These are phyloP conservation scores for Podospora bellae-mahoneyi DNA, from an alignment of 495 filamentous ascomycete species.

Conservation along the genomic window DNA sequence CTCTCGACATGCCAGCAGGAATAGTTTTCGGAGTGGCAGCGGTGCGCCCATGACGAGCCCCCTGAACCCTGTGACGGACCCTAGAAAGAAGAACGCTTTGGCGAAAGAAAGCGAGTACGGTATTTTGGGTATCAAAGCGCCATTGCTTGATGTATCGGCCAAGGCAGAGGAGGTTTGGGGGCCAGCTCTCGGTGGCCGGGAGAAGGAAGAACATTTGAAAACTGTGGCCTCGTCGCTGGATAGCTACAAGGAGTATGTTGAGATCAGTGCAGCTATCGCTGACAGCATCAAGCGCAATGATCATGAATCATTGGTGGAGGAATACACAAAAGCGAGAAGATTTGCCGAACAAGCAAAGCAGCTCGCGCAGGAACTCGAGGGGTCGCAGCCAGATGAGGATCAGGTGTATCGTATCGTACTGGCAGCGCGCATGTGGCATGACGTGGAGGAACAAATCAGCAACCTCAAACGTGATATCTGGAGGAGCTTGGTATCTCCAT, in stretches of 20 bases:
- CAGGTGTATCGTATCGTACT: constrained; percentile 81
- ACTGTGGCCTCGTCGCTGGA: constrained; percentile 69
- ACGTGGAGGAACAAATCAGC: constrained; percentile 79
- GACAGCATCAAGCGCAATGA: constrained; percentile 87
- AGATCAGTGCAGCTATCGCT: constrained; percentile 69
- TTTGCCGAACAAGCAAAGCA: constrained; percentile 70
- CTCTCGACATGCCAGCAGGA: constrained; percentile 60
- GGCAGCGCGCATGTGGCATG: constrained; percentile 90
- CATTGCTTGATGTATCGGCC: constrained; percentile 79
- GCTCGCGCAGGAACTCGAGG: constrained; percentile 54
- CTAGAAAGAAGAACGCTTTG: constrained; percentile 80
- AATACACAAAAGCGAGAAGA: constrained; percentile 73
- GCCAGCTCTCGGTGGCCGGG: constrained; percentile 85
- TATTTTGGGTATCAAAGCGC: constrained; percentile 80
- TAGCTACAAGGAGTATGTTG: constrained; percentile 72
- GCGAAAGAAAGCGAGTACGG: constrained; percentile 94
- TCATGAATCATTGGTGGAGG: constrained; percentile 80
- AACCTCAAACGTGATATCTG: constrained; percentile 85
- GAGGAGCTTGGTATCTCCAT: constrained; percentile 65
- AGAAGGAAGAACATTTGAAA: constrained; percentile 82
- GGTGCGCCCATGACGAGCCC: constrained; percentile 38
- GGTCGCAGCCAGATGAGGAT: constrained; percentile 54
- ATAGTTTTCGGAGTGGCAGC: constrained; percentile 60
- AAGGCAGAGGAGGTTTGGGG: constrained; percentile 98
- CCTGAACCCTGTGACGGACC: constrained; percentile 38